phyloP scores from a whole-genome alignment of 2,329 filamentous ascomycete species.

The Davidsoniella virescens region DNA sequence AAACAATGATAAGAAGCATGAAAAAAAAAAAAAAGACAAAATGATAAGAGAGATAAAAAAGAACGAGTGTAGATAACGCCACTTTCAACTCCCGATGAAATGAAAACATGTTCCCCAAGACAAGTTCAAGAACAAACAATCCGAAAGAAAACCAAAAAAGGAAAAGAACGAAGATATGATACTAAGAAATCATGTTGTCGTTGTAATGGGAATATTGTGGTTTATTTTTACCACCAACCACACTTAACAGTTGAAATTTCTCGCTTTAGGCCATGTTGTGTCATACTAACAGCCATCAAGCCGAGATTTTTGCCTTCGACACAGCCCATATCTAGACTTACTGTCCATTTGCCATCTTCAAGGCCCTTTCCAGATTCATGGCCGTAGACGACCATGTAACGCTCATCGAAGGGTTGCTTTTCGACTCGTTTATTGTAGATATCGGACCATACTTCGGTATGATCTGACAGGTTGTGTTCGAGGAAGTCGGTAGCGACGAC shows the following conservation, averaged over 20 bases:
- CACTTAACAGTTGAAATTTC: constrained; percentile 23
- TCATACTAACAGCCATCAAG: constrained; percentile 54
- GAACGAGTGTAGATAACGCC: not conserved
- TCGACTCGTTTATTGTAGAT: constrained; percentile 39
- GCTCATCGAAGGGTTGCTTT: constrained; percentile 18
- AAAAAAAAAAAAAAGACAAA: not conserved
- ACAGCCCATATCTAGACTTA: constrained; percentile 76
- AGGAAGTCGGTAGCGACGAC: constrained; percentile 26
- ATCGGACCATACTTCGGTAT: constrained; percentile 52
- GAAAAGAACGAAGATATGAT: no score
- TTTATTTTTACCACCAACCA: constrained; percentile 7
- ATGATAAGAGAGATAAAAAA: not conserved
- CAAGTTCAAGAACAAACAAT: no score
- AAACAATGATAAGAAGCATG: no score
- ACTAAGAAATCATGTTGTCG: not conserved
- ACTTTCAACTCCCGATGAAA: not conserved
- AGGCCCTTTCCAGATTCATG: constrained; percentile 67
- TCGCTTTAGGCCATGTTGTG: constrained; percentile 18
- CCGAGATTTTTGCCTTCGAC: constrained; percentile 59
- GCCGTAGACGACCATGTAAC: constrained; percentile 66
- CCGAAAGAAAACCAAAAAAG: not conserved
- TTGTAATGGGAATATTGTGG: not conserved
- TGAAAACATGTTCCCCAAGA: not conserved
- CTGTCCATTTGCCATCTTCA: constrained; percentile 45
- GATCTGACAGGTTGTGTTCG: constrained; percentile 30